Evolutionary conservation across 2,329 filamentous ascomycete species (phyloP), one percentile per base, ranked within the genome.

Genomic region (Ambrosiella xylebori): DNA sequence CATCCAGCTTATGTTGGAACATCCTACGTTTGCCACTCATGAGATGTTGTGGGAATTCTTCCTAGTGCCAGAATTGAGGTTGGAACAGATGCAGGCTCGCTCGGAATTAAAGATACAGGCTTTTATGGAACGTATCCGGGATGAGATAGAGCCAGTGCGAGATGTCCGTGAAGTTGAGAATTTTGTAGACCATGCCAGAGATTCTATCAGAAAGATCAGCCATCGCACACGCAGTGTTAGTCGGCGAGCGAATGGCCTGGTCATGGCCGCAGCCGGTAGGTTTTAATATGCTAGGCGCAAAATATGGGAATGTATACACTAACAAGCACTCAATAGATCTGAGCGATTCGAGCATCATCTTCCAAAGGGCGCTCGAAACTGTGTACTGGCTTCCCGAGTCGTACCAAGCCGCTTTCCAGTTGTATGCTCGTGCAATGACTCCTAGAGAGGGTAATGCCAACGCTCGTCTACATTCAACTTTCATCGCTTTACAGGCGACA

Each of bases 11-110:
- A 77, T 98, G 62, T 76, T 98, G 35, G 77, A 80, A 7, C 93
- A 98, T 66, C 86, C 91, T 2, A 97, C 93, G 0, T 96, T 98
- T 67, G 80, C 88, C 0, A 95, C 88, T 0, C 94, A 98, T 66
- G 93, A 98, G 71, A 88, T 97, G 78, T 77, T 98, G 1, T 98
- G 93, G 94, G 93, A 98, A 65, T 98, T 98, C 71, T 95, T 98
- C 70, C 77, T 98, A 0, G 90, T 98, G 11, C 93, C 93, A 1
- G 93, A 98, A 64, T 81, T 98, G 54, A 88, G 95, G 67, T 79
- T 87, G 0, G 82, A 88, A 17, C 88, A 90, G 80, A 91, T 97
- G 77, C 85, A 87, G 57, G 85, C 95, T 68, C 81, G 93, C 54
- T 95, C 87, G 62, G 82, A 82, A 58, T 81, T 89, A 61, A 98